Evolutionary conservation across 1,139 yeast genomes (phyloP), one percentile per base, ranked within the genome.

Genomic region (Arxiozyma bovina): DNA sequence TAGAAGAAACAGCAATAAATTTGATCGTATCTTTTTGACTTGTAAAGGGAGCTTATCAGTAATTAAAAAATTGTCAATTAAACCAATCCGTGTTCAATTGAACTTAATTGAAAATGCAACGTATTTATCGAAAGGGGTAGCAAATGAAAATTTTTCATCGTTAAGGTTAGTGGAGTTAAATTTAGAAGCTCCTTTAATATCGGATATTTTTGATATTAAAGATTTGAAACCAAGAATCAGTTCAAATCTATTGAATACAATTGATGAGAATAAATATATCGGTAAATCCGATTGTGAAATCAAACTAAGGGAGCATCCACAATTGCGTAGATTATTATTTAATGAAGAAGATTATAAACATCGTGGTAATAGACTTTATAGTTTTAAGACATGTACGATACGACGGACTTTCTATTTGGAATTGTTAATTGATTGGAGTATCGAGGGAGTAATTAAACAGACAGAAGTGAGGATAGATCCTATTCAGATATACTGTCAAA

Each of bases 341-440:
- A 66, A 67, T 50, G 68, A 66, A 52, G 66, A 65, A 46, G 63
- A 67, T 53, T 64, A 66, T 53, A 56, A 54, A 45, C 68, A 66
- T 54, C 62, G 69, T 50, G 70, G 70, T 8, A 67, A 67, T 49
- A 55, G 64, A 44, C 50, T 67, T 18, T 67, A 60, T 50, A 64
- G 69, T 54, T 66, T 66, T 52, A 63, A 58, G 48, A 59, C 64
- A 23, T 66, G 70, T 55, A 57, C 65, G 1, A 66, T 67, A 20
- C 58, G 60, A 21, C 55, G 70, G 30, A 49, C 55, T 18, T 67
- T 64, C 54, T 56, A 61, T 25, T 65, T 66, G n/a, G 65, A 64
- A 48, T 53, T 67, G 45, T 23, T 59, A 8, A 54, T 66, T 9
- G 63, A 59, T 53, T 63, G 68, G 65, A 58, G 59, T 30, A 58